A percentile compares a stretch with the other conserved stretches of the same genome.
These are phyloP conservation scores for Diplodia corticola DNA, from an alignment of 2,329 filamentous ascomycete species.

Conservation along the genomic window DNA sequence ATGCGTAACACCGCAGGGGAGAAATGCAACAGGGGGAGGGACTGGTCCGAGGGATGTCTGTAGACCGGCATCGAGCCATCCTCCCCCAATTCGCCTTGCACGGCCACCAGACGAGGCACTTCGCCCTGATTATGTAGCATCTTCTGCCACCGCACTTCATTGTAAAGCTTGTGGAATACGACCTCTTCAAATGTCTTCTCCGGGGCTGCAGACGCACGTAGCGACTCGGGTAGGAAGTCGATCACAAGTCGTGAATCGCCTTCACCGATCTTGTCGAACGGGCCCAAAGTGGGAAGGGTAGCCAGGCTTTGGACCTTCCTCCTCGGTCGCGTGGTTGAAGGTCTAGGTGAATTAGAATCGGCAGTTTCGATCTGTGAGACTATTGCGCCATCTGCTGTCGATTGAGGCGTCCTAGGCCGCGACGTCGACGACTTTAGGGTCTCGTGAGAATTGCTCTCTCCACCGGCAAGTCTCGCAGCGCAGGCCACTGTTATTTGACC, in stretches of 20 bases:
- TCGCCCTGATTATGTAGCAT: constrained; percentile 93
- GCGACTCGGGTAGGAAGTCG: constrained; percentile 61
- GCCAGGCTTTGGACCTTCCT: neutral
- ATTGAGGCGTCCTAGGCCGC: constrained; percentile 18
- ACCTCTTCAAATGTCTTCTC: constrained; percentile 51
- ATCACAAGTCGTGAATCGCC: constrained; percentile 76
- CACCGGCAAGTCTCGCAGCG: neutral
- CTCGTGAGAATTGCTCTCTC: neutral
- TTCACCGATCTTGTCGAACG: constrained; percentile 66
- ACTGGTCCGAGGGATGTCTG: constrained; percentile 88
- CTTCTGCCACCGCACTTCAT: constrained; percentile 81
- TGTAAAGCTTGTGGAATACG: constrained; percentile 68
- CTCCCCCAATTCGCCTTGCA: constrained; percentile 70
- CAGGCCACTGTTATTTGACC: neutral
- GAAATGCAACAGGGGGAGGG: constrained; percentile 74
- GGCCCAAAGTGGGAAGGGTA: constrained; percentile 37
- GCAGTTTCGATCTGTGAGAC: constrained; percentile 24
- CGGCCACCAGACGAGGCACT: constrained; percentile 86
- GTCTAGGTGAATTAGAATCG: constrained; percentile 6
- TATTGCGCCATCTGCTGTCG: constrained; percentile 20
- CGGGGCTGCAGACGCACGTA: constrained; percentile 31
- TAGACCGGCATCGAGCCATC: constrained; percentile 87
- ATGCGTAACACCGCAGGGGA: constrained; percentile 71
- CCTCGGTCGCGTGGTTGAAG: neutral
- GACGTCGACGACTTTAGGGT: constrained; percentile 26